A percentile compares a stretch with the other conserved stretches of the same genome.
phyloP scores from a whole-genome alignment of 73 alveolate genomes.

The Paramecium octaurelia region DNA sequence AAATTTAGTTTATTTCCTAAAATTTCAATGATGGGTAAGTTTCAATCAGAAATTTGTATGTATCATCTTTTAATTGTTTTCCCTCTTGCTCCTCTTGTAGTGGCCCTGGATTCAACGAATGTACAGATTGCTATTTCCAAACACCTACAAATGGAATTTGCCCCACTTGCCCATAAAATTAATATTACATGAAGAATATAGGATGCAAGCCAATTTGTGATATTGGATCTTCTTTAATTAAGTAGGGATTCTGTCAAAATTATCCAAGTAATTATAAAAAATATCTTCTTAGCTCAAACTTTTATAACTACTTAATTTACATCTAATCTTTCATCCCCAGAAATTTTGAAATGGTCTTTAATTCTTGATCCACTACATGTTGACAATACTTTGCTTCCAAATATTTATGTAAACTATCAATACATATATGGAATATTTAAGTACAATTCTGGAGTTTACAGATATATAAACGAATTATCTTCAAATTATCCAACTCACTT shows the following conservation, averaged over 20 bases:
- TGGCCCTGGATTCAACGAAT: background rate
- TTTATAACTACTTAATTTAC: background rate
- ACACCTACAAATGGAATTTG: background rate
- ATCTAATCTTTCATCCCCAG: background rate
- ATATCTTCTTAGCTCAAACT: background rate
- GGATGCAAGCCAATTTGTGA: background rate
- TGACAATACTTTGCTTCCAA: background rate
- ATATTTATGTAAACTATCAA: background rate
- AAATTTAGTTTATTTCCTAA: background rate
- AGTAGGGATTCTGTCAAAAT: background rate
- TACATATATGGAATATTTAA: background rate
- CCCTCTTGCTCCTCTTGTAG: background rate
- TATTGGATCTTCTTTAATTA: background rate
- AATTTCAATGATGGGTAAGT: background rate
- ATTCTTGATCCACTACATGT: background rate
- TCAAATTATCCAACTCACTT: background rate
- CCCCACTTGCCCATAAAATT: background rate
- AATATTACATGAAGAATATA: background rate
- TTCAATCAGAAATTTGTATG: background rate
- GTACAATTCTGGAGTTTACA: background rate
- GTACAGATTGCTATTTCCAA: background rate
- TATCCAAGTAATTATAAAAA: background rate
- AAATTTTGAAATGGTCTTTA: background rate
- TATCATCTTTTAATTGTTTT: background rate
- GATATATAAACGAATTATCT: background rate